Evolutionary conservation across 2,329 filamentous ascomycete species (phyloP), one percentile per base, ranked within the genome.

Genomic region (Aspergillus ibericus): DNA sequence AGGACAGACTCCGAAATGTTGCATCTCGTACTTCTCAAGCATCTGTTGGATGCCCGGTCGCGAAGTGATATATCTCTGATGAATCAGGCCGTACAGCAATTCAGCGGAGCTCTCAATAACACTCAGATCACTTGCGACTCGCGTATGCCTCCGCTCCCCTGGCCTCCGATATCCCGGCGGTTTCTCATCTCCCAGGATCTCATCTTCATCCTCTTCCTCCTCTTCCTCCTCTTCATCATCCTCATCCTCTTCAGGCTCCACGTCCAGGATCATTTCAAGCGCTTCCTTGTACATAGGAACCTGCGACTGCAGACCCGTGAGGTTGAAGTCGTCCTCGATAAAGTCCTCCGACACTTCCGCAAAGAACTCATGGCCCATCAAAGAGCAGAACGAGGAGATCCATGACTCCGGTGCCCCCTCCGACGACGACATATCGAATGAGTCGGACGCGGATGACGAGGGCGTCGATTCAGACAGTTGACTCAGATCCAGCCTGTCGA

Each of bases 251-350:
- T 97, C 93, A 36, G 95, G 93, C 74, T 99, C 95, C 52, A 99
- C 95, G 69, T 99, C 95, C 64, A 99, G 83, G 66, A 99, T 98
- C 93, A 99, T 97, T 85, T 99, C 95, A 63, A 99, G 81, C 12
- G 95, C 95, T 79, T 99, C 95, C 78, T 98, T 99, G 78, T 99
- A 99, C 91, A 97, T 96, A 64, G 92, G 89, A 53, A 99, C 95
- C 79, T 98, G 93, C 60, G 88, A 90, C 77, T 96, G 92, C 70
- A 99, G 82, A 51, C 95, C 95, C 0, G 95, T 99, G 65, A 99
- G 83, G 78, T 99, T 99, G 83, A 99, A 99, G 77, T 99, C 95
- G 86, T 99, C 95, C 77, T 99, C 95, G 73, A 99, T 98, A 70
- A 99, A 99, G 72, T 99, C 95, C 79, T 99, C 95, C 47, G 92